Base-by-base conservation (phyloP, 1,284 basidiomycete species). In the Cutaneotrichosporon cavernicola region DNA sequence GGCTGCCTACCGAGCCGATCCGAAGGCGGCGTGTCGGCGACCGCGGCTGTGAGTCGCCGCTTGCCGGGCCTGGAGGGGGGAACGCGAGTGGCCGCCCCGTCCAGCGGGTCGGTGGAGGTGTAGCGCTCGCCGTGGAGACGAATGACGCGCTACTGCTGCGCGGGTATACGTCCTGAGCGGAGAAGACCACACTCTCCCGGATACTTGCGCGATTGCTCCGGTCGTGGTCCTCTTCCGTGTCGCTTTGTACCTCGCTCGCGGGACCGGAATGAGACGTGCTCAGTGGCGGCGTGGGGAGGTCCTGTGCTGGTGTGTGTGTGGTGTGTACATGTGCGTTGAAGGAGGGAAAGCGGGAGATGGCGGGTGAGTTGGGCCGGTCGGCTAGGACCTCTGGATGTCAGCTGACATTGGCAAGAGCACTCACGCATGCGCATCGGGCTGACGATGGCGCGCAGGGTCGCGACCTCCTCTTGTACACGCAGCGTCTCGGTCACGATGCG, bases 401-500 rank as follows among this genome's bases (percentile, higher is more conserved):
- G 56, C 32, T 36, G n/a, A 18, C 31, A 31, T 10, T 30, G 11
- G 21, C 9, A 6, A 5, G 58, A 13, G 8, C 6, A 56, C 73
- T 65, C 43, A 77, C 76, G 91, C 85, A 91, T 89, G 55, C 91
- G 83, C 65, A 94, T 79, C 0, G 90, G 90, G 66, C 90, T 88
- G 52, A 92, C 84, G 59, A 86, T 88, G 22, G 86, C 88, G 62
- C 89, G 84, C 63, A 93, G 73, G 11, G 87, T 86, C 64, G 87
- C 86, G 32, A 92, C 83, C 74, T 93, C 91, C 70, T 92, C 91
- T 59, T 86, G 86, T 57, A 89, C 82, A 57, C 90, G 82, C 72
- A 90, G 81, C 51, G 83, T 85, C 76, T 91, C 90, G 61, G 90
- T 89, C 51, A 86, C 85, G 46, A 72, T 72, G 0, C 75, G 75